Percentiles rank a stretch among this genome's conserved stretches.
These are phyloP conservation scores for Flaveria sonorensis DNA, from an alignment of 129 eudicot species.

Conservation along the genomic window DNA sequence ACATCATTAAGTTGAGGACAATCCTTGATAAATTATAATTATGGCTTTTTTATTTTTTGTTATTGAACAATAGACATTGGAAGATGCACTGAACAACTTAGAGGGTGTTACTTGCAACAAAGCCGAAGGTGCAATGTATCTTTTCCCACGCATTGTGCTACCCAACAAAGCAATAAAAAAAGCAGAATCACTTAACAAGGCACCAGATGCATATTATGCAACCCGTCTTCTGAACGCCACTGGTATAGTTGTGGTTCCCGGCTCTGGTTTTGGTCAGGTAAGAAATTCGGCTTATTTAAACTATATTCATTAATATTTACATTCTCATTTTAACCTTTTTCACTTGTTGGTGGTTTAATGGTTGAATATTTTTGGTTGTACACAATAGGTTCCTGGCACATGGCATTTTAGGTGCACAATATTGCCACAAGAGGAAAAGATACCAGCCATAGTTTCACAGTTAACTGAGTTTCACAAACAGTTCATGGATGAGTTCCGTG, in stretches of 20 bases:
- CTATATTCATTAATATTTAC: neutral
- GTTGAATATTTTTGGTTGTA: conserved; percentile 12
- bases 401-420: conserved; percentile 98
- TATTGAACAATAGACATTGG: conserved; percentile 53
- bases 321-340: neutral
- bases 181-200: conserved; percentile 70
- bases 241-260: conserved; percentile 94
- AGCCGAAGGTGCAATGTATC: conserved; percentile 99
- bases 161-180: conserved; percentile 88
- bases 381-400: conserved; percentile 75
- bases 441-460: conserved; percentile 74
- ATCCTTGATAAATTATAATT: neutral
- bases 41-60: neutral
- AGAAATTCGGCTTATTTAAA: neutral
- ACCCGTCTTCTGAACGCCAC: conserved; percentile 74
- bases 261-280: conserved; percentile 97
- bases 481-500: conserved; percentile 88
- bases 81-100: conserved; percentile 78
- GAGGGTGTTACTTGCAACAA: conserved; percentile 94
- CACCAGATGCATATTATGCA: conserved; percentile 87
- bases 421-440: conserved; percentile 95
- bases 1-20: neutral
- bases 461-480: conserved; percentile 73
- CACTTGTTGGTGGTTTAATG: conserved; percentile 6
- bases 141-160: conserved; percentile 74